Percentiles rank a stretch among this genome's conserved stretches.
phyloP scores from a whole-genome alignment of 2,329 filamentous ascomycete genomes.

The Didymella pomorum region DNA sequence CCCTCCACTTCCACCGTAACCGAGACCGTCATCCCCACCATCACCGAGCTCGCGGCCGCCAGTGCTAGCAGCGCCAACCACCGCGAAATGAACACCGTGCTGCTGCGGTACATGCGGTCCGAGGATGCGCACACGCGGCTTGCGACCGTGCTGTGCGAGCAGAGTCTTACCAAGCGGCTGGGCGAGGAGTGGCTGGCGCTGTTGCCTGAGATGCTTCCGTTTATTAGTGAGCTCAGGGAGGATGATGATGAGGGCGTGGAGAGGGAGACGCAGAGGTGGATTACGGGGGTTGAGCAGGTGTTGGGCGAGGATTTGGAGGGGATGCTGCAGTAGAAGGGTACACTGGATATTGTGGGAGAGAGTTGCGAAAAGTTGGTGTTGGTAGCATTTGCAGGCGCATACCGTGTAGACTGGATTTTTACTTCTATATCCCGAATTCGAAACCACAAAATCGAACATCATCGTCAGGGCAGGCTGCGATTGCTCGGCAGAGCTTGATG shows the following conservation, averaged over 20 bases:
- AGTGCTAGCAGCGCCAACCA: constrained; percentile 87
- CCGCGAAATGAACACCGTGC: constrained; percentile 81
- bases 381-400: neutral
- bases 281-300: constrained; percentile 85
- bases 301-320: constrained; percentile 89
- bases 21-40: constrained; percentile 72
- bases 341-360: no score
- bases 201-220: constrained; percentile 93
- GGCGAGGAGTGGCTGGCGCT: constrained; percentile 94
- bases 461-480: no score
- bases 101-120: constrained; percentile 81
- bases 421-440: no score
- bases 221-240: constrained; percentile 94
- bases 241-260: constrained; percentile 96
- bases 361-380: neutral
- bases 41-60: constrained; percentile 80
- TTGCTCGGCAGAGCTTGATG: no score
- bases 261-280: constrained; percentile 87
- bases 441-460: no score
- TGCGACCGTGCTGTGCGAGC: constrained; percentile 82
- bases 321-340: constrained; percentile 76
- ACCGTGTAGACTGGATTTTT: neutral
- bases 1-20: constrained; percentile 34
- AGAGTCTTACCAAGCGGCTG: constrained; percentile 77
- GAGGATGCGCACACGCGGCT: constrained; percentile 76